A percentile compares a stretch with the other conserved stretches of the same genome.
Evolutionary conservation across 768 basidiomycete species (phyloP).

Genomic region (Candolleomyces aberdarensis): DNA sequence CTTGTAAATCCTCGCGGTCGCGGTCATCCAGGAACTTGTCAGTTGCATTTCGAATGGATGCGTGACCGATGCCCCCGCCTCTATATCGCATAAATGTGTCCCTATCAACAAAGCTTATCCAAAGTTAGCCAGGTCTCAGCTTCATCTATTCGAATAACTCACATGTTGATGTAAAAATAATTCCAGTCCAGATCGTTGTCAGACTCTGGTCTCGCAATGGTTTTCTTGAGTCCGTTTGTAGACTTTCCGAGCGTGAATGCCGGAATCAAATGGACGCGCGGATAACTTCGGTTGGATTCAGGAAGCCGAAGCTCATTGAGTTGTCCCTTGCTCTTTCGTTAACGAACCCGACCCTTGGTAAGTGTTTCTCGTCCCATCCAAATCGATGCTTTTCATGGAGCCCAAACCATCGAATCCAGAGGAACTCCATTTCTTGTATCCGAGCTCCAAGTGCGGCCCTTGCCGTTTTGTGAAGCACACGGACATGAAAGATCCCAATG

Average conservation of each 20-base stretch:
- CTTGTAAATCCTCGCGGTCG: not conserved
- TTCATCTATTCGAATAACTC: not conserved
- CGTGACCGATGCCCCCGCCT: not conserved
- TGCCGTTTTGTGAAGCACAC: not conserved
- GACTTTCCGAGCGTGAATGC: slow-evolving; percentile 4
- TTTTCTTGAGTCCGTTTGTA: slow-evolving; percentile 10
- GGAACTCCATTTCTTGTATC: slow-evolving; percentile 25
- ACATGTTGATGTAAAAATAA: not conserved
- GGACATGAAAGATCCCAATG: slow-evolving; percentile 20
- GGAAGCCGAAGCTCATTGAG: slow-evolving; percentile 39
- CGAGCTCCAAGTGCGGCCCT: not conserved
- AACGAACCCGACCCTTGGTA: slow-evolving; percentile 39
- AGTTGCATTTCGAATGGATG: not conserved
- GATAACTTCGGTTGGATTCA: slow-evolving; percentile 38
- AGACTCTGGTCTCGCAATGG: not conserved
- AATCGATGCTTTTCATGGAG: slow-evolving; percentile 15
- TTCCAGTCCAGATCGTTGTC: not conserved
- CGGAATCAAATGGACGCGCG: no score
- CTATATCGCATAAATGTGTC: slow-evolving; percentile 1
- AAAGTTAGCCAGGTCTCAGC: not conserved
- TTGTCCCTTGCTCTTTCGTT: slow-evolving; percentile 14
- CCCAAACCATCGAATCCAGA: slow-evolving; percentile 36
- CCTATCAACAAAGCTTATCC: not conserved
- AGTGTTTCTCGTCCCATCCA: slow-evolving; percentile 25
- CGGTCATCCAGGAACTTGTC: not conserved